Conservation (phyloP, 257 asterid species). For the Solanum appendiculatum region DNA sequence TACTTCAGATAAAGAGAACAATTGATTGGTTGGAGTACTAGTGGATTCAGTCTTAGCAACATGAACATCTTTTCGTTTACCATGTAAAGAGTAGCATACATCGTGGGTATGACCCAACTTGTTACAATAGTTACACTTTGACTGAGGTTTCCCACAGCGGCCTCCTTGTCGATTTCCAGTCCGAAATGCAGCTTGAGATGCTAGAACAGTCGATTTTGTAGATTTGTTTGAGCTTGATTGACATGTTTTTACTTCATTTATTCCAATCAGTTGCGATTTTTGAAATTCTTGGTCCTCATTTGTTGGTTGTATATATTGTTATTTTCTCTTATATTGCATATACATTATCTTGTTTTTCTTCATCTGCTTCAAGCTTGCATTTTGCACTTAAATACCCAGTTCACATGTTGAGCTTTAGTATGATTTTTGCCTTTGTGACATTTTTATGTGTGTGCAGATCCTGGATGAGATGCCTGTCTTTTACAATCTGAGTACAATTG, state of each 20-base stretch:
- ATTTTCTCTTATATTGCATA: not conserved
- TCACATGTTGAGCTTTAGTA: not conserved
- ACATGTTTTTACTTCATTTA: not conserved
- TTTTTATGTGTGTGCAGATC: slow-evolving; percentile 45
- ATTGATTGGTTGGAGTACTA: not conserved
- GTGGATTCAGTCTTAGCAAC: not conserved
- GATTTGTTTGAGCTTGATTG: not conserved
- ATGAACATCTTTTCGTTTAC: not conserved
- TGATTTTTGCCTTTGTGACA: not conserved
- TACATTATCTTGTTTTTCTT: not conserved
- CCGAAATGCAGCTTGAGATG: not conserved
- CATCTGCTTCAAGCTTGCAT: not conserved
- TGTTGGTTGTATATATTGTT: not conserved
- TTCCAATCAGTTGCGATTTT: not conserved
- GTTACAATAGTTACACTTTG: not conserved
- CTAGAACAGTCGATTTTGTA: not conserved
- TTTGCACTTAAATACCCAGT: not conserved
- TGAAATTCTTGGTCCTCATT: not conserved
- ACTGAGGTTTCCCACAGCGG: not conserved
- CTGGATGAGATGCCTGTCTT: slow-evolving; percentile 99
- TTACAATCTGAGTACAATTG: slow-evolving; percentile 83
- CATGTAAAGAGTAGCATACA: not conserved
- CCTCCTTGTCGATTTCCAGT: not conserved
- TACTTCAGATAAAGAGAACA: not conserved
- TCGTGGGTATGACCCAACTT: not conserved